phyloP scores from a whole-genome alignment of 2,329 filamentous ascomycete species.

The Cladosporium phlei region DNA sequence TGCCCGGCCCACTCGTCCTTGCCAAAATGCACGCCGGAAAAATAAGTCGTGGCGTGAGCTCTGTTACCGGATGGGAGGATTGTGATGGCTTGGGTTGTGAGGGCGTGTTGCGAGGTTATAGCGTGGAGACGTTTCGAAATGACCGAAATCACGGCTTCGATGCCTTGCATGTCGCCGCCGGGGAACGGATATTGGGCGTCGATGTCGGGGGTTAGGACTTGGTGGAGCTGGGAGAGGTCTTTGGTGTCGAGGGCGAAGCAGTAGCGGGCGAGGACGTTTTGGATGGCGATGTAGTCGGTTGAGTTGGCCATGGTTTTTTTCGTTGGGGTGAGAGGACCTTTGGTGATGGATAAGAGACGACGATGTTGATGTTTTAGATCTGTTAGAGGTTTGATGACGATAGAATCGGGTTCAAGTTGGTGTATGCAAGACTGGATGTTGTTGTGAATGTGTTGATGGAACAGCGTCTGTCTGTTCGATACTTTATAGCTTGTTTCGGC shows the following conservation, averaged over 20 bases:
- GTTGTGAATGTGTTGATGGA: too few species aligned
- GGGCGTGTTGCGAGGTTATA: constrained; percentile 39
- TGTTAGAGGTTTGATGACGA: too few species aligned
- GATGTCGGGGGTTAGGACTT: constrained; percentile 40
- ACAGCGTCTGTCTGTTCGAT: too few species aligned
- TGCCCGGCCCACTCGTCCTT: constrained; percentile 35
- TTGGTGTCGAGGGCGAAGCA: constrained; percentile 43
- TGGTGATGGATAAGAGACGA: too few species aligned
- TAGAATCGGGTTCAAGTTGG: too few species aligned
- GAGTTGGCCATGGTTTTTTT: constrained; percentile 16
- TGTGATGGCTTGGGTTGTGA: constrained; percentile 39
- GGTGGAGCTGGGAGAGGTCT: constrained; percentile 33
- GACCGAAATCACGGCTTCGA: background rate
- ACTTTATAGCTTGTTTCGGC: too few species aligned
- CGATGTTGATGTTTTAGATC: too few species aligned
- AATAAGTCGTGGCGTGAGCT: constrained; percentile 38
- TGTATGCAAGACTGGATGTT: too few species aligned
- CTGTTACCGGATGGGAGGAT: constrained; percentile 30
- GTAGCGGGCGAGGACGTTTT: constrained; percentile 39
- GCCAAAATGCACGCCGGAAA: constrained; percentile 41
- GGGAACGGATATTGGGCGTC: constrained; percentile 37
- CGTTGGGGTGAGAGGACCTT: too few species aligned
- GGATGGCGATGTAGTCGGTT: constrained; percentile 37
- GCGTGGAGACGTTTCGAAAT: constrained; percentile 33
- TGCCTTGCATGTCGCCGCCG: constrained; percentile 10